These are phyloP conservation scores for Talaromyces amestolkiae DNA, from an alignment of 2,329 filamentous ascomycete genomes.

Conservation along the genomic window DNA sequence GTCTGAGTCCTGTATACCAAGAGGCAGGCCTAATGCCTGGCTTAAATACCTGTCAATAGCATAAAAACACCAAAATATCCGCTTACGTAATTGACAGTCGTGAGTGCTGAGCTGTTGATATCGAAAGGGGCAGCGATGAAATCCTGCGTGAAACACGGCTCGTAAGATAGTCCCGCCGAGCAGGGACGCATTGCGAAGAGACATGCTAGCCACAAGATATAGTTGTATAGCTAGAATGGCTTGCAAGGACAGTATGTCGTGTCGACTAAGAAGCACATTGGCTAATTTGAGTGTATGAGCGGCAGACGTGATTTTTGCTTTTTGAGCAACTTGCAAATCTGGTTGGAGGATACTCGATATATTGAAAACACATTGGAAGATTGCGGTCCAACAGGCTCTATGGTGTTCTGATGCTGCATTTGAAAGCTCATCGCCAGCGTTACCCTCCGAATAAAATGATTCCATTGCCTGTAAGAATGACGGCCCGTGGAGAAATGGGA, in stretches of 20 bases:
- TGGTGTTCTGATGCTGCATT: slow-evolving; percentile 22
- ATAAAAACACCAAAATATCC: slow-evolving; percentile 45
- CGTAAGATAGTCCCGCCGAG: slow-evolving; percentile 49
- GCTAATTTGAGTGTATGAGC: slow-evolving; percentile 40
- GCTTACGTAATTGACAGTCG: slow-evolving; percentile 41
- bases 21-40: slow-evolving; percentile 39
- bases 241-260: slow-evolving; percentile 49
- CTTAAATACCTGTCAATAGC: slow-evolving; percentile 44
- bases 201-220: slow-evolving; percentile 50
- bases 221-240: slow-evolving; percentile 50
- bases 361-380: slow-evolving; percentile 53
- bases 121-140: slow-evolving; percentile 53
- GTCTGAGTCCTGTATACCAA: slow-evolving; percentile 44
- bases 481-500: slow-evolving; percentile 53
- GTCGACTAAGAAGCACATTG: slow-evolving; percentile 38
- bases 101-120: slow-evolving; percentile 47
- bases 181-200: slow-evolving; percentile 49
- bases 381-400: slow-evolving; percentile 35
- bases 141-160: slow-evolving; percentile 50
- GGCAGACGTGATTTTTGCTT: slow-evolving; percentile 40
- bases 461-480: slow-evolving; percentile 49
- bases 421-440: not conserved
- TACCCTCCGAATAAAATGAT: slow-evolving; percentile 36
- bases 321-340: slow-evolving; percentile 33
- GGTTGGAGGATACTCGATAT: slow-evolving; percentile 41